Evolutionary conservation across 257 asterid species (phyloP).

Genomic region (Salvia rosmarinus): DNA sequence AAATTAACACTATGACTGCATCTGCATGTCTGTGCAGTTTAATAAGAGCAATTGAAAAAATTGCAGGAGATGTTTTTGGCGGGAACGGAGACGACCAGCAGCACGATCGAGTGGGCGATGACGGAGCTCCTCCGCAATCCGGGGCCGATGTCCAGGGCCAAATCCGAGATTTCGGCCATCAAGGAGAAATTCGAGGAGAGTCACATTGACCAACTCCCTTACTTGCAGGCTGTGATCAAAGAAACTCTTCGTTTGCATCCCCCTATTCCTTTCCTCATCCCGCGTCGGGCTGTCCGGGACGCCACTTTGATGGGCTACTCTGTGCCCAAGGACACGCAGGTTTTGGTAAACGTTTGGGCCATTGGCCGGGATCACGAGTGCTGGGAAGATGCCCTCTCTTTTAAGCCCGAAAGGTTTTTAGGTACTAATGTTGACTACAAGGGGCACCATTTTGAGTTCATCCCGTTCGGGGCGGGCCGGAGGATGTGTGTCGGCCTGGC

Average conservation of each 20-base stretch:
- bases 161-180: constrained; percentile 41
- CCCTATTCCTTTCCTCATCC: constrained; percentile 49
- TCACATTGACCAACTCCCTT: constrained; percentile 45
- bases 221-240: constrained; percentile 54
- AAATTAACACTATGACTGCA: too few relatives aligned
- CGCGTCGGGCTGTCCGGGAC: constrained; percentile 44
- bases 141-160: constrained; percentile 32
- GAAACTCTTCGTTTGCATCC: constrained; percentile 60
- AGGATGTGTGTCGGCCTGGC: constrained; percentile 62
- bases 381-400: constrained; percentile 49
- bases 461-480: constrained; percentile 69
- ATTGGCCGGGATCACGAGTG: constrained; percentile 56
- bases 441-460: constrained; percentile 54
- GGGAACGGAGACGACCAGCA: constrained; percentile 53
- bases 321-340: constrained; percentile 47
- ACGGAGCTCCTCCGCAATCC: constrained; percentile 51
- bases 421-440: constrained; percentile 46
- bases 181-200: constrained; percentile 37
- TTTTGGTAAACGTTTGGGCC: constrained; percentile 52
- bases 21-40: too few relatives aligned
- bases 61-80: constrained; percentile 55
- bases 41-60: too few relatives aligned
- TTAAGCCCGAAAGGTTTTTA: constrained; percentile 60
- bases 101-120: constrained; percentile 53
- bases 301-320: constrained; percentile 47